Percentiles rank a stretch among this genome's conserved stretches.
phyloP scores from a whole-genome alignment of 306 rosid genomes.

The Cyamopsis tetragonoloba region DNA sequence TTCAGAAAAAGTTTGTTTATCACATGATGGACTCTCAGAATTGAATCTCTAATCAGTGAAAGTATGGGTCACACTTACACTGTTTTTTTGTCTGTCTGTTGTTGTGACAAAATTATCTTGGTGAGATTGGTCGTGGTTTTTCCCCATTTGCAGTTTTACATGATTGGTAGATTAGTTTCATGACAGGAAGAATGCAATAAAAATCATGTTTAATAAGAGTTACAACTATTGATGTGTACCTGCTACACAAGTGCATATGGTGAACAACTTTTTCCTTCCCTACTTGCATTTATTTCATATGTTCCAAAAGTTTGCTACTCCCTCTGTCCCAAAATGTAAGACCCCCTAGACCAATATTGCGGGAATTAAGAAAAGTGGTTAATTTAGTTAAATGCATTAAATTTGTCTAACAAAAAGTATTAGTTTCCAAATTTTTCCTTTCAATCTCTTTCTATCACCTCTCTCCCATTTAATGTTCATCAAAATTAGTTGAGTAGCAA shows the following conservation, averaged over 20 bases:
- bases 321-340: too few species aligned
- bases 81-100: background rate
- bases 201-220: background rate
- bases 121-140: background rate
- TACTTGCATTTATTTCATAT: background rate
- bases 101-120: slow-evolving; percentile 6
- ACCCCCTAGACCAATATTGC: too few species aligned
- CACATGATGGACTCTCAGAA: slow-evolving; percentile 5
- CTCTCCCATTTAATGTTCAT: too few species aligned
- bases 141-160: background rate
- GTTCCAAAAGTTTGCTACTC: background rate
- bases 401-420: too few species aligned
- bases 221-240: background rate
- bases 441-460: too few species aligned
- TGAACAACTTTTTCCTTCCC: background rate
- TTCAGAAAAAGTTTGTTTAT: background rate
- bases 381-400: too few species aligned
- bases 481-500: too few species aligned
- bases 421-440: too few species aligned
- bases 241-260: background rate
- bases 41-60: slow-evolving; percentile 2
- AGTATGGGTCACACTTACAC: background rate
- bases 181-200: background rate
- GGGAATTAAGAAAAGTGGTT: too few species aligned
- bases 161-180: slow-evolving; percentile 8